phyloP scores from a whole-genome alignment of 306 rosid genomes.

The Ceratonia siliqua region DNA sequence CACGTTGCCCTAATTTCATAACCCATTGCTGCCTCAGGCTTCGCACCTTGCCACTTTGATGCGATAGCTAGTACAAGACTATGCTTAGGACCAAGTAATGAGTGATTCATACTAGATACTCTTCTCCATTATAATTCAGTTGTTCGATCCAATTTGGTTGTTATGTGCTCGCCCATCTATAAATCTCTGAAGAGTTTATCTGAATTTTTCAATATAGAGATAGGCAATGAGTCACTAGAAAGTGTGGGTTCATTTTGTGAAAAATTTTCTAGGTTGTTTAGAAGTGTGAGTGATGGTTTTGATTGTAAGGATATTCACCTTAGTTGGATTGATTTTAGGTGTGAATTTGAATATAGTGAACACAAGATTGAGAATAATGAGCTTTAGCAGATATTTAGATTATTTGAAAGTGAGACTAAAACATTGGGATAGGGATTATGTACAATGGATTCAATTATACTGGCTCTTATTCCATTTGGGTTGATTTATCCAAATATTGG shows the following conservation, averaged over 20 bases:
- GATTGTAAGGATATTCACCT: slow-evolving; percentile 50
- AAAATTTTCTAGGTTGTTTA: slow-evolving; percentile 39
- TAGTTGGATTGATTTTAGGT: slow-evolving; percentile 56
- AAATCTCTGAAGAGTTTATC: slow-evolving; percentile 28
- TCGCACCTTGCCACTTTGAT: slow-evolving; percentile 47
- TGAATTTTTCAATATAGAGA: slow-evolving; percentile 37
- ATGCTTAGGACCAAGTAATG: slow-evolving; percentile 56
- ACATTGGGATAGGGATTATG: slow-evolving; percentile 80
- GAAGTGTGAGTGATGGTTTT: slow-evolving; percentile 47
- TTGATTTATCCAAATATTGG: slow-evolving; percentile 83
- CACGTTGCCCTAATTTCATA: slow-evolving; percentile 33
- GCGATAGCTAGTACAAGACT: slow-evolving; percentile 62
- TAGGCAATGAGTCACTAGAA: neutral
- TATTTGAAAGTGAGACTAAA: slow-evolving; percentile 47
- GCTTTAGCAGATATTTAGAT: slow-evolving; percentile 7
- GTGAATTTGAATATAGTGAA: slow-evolving; percentile 24
- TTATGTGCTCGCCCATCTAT: slow-evolving; percentile 51
- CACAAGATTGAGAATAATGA: slow-evolving; percentile 30
- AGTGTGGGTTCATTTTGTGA: slow-evolving; percentile 32
- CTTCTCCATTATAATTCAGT: slow-evolving; percentile 26
- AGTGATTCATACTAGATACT: slow-evolving; percentile 37
- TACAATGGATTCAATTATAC: slow-evolving; percentile 51
- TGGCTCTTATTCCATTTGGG: slow-evolving; percentile 75
- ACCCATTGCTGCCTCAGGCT: slow-evolving; percentile 35
- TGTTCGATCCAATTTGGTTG: slow-evolving; percentile 60